Evolutionary conservation across 2,329 filamentous ascomycete genomes (phyloP).

Genomic region (Pseudogymnoascus sp.): DNA sequence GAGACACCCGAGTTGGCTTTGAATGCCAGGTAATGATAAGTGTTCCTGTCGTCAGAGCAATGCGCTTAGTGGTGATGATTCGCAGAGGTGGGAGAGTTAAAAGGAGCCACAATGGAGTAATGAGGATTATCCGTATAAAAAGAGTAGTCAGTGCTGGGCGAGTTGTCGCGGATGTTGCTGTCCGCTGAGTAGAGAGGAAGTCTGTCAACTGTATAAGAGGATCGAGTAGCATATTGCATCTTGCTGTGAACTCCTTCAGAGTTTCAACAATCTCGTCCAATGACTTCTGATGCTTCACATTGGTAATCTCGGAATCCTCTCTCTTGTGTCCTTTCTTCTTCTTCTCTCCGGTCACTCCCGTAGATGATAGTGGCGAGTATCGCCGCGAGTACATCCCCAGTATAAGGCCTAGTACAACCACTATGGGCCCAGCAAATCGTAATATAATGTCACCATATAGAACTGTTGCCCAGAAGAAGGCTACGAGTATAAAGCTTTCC

Average conservation of each 20-base stretch:
- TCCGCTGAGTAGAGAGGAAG: slow-evolving; percentile 84
- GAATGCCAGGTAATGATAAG: slow-evolving; percentile 88
- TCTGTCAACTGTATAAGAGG: slow-evolving; percentile 84
- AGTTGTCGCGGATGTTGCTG: slow-evolving; percentile 84
- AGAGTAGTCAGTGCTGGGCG: slow-evolving; percentile 81
- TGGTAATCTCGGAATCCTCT: slow-evolving; percentile 45
- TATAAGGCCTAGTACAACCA: slow-evolving; percentile 72
- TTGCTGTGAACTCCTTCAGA: slow-evolving; percentile 77
- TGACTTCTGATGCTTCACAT: slow-evolving; percentile 79
- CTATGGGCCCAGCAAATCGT: slow-evolving; percentile 71
- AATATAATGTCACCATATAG: slow-evolving; percentile 83
- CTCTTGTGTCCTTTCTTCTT: slow-evolving; percentile 45
- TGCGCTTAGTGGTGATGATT: slow-evolving; percentile 77
- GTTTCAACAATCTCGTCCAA: slow-evolving; percentile 96
- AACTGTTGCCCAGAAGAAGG: slow-evolving; percentile 74
- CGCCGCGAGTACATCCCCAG: slow-evolving; percentile 85
- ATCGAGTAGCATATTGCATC: slow-evolving; percentile 87
- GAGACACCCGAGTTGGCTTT: slow-evolving; percentile 71
- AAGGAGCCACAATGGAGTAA: slow-evolving; percentile 80
- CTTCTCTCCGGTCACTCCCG: slow-evolving; percentile 59
- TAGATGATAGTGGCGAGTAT: slow-evolving; percentile 85
- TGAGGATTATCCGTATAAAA: slow-evolving; percentile 78
- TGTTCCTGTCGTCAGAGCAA: slow-evolving; percentile 80
- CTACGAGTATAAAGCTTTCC: slow-evolving; percentile 90
- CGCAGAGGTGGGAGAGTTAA: slow-evolving; percentile 75